These are phyloP conservation scores for Salvia miltiorrhiza DNA, from an alignment of 257 asterid genomes.

Conservation along the genomic window DNA sequence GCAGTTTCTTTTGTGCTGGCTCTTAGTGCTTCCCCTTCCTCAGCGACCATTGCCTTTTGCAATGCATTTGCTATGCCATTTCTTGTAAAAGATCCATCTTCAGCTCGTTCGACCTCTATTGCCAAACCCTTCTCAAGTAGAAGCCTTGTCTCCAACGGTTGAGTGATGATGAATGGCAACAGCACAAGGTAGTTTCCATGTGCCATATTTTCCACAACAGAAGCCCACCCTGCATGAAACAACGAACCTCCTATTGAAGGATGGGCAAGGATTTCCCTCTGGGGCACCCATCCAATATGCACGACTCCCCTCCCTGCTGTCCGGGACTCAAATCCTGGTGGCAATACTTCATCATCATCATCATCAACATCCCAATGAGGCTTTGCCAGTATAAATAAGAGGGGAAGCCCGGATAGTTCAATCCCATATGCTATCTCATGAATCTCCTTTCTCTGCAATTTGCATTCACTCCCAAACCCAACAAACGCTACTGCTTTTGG, in stretches of 20 bases:
- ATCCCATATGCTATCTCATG: slow-evolving; percentile 31
- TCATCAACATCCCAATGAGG: slow-evolving; percentile 6
- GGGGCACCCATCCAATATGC: slow-evolving; percentile 43
- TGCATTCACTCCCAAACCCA: slow-evolving; percentile 25
- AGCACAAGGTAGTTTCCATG: slow-evolving; percentile 24
- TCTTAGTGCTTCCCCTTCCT: slow-evolving; percentile 12
- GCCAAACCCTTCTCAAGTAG: slow-evolving; percentile 41
- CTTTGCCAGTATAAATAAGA: slow-evolving; percentile 24
- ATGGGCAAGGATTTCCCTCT: slow-evolving; percentile 40
- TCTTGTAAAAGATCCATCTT: slow-evolving; percentile 32
- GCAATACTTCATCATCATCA: neutral
- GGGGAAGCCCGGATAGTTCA: slow-evolving; percentile 26
- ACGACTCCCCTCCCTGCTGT: slow-evolving; percentile 22
- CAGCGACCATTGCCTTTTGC: slow-evolving; percentile 8
- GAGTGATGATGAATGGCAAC: slow-evolving; percentile 35
- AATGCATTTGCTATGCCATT: slow-evolving; percentile 28
- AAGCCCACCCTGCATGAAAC: slow-evolving; percentile 35
- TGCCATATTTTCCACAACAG: slow-evolving; percentile 26
- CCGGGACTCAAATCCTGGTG: slow-evolving; percentile 2
- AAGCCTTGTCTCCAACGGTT: slow-evolving; percentile 34
- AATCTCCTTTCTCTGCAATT: slow-evolving; percentile 19
- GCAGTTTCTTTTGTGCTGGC: slow-evolving; percentile 19
- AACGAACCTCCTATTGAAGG: slow-evolving; percentile 31
- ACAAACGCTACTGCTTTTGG: slow-evolving; percentile 9
- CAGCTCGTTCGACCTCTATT: slow-evolving; percentile 32